phyloP scores from a whole-genome alignment of 805 yeast genomes.

The Cyberlindnera petersonii region DNA sequence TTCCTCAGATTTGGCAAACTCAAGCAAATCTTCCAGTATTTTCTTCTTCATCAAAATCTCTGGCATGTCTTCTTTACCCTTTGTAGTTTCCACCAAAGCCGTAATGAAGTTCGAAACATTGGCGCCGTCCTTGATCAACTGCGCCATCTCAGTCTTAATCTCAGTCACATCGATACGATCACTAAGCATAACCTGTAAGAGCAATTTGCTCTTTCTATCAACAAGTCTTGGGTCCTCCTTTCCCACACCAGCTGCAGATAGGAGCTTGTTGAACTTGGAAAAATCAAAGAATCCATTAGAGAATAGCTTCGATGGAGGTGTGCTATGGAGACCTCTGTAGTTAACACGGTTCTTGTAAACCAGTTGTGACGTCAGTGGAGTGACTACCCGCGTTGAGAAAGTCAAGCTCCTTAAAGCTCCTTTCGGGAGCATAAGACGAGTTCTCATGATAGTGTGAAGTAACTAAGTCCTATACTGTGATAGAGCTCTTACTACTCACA shows the following conservation, averaged over 20 bases:
- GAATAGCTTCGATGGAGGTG: conserved; percentile 9
- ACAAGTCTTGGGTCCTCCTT: conserved; percentile 11
- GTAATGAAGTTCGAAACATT: conserved; percentile 19
- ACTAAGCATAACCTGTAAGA: conserved; percentile 16
- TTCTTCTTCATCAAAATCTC: conserved; percentile 9
- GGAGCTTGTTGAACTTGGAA: conserved; percentile 16
- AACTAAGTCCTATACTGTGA: too few relatives aligned
- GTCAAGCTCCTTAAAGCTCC: too few relatives aligned
- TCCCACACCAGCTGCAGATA: conserved; percentile 16
- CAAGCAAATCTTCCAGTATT: conserved; percentile 13
- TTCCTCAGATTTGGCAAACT: conserved; percentile 13
- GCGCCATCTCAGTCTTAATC: conserved; percentile 11
- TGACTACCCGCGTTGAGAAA: too few relatives aligned
- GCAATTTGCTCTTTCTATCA: conserved; percentile 13
- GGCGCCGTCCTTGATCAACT: conserved; percentile 16
- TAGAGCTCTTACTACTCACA: too few relatives aligned
- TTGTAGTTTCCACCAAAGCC: conserved; percentile 12
- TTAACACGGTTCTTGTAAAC: too few relatives aligned
- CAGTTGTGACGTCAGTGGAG: too few relatives aligned
- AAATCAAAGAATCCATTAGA: conserved; percentile 21
- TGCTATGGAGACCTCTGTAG: conserved; percentile 7
- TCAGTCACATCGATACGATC: conserved; percentile 10
- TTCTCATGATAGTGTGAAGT: too few relatives aligned
- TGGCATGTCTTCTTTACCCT: conserved; percentile 7
- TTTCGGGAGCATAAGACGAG: too few relatives aligned